These are phyloP conservation scores for Nymphaea colorata DNA, from an alignment of 164 flowering plant genomes.

Conservation along the genomic window DNA sequence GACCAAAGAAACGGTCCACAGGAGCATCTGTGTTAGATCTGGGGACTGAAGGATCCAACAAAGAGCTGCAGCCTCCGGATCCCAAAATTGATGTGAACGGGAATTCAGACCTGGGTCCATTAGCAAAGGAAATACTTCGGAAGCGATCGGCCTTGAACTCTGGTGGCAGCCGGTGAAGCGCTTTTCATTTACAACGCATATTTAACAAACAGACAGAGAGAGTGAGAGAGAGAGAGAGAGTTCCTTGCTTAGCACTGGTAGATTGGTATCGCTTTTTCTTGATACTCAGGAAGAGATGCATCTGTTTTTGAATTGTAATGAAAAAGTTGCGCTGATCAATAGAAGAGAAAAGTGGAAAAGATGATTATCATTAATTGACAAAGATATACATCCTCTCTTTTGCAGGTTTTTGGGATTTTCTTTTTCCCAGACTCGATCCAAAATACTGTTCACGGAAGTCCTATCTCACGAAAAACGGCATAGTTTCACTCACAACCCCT, in stretches of 20 bases:
- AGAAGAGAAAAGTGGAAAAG: background rate
- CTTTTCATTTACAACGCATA: background rate
- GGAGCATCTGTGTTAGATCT: no score
- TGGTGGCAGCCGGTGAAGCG: background rate
- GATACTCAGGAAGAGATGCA: background rate
- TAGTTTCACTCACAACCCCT: background rate
- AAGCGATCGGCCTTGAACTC: background rate
- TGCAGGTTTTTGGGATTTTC: background rate
- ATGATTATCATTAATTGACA: background rate
- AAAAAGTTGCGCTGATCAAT: background rate
- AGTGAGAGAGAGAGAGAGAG: no score
- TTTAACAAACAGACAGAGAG: no score
- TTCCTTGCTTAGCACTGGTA: background rate
- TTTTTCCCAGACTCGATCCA: background rate
- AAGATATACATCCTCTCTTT: background rate
- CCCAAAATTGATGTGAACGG: background rate
- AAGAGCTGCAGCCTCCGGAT: background rate
- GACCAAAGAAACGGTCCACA: background rate
- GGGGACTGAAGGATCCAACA: background rate
- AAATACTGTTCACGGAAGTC: background rate
- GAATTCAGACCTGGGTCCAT: background rate
- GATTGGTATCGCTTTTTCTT: background rate
- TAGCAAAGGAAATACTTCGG: background rate
- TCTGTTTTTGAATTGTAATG: background rate
- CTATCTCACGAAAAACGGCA: background rate